These are phyloP conservation scores for Draba incana DNA, from an alignment of 345 rosid genomes.

Conservation along the genomic window DNA sequence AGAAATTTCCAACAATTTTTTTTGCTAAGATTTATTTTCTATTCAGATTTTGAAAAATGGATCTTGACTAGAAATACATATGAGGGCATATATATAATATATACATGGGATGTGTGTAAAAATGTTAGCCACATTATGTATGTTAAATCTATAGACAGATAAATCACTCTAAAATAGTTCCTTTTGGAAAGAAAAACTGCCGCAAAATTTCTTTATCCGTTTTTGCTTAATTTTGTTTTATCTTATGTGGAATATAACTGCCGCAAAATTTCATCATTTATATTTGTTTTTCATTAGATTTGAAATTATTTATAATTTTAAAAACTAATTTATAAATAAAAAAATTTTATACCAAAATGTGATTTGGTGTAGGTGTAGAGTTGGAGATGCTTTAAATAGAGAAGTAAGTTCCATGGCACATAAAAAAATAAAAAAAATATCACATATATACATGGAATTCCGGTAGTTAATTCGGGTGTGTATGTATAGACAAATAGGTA, in stretches of 20 bases:
- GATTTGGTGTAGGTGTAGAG: no score
- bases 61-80: neutral
- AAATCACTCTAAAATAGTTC: conserved; percentile 12
- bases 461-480: neutral
- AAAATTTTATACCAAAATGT: no score
- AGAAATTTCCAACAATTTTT: neutral
- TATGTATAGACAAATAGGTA: conserved; percentile 20
- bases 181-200: conserved; percentile 6
- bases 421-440: neutral
- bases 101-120: neutral
- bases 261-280: no score
- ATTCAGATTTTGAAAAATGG: neutral
- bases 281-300: no score
- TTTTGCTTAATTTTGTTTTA: no score
- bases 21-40: neutral
- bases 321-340: no score
- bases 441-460: neutral
- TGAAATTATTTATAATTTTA: no score
- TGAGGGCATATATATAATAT: neutral
- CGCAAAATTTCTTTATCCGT: conserved; percentile 6
- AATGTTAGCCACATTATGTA: neutral
- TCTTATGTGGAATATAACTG: conserved; percentile 4
- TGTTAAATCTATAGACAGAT: neutral
- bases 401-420: conserved; percentile 9
- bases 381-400: no score